Evolutionary conservation across 1,139 yeast genomes (phyloP).

Genomic region (Pichia inconspicua): DNA sequence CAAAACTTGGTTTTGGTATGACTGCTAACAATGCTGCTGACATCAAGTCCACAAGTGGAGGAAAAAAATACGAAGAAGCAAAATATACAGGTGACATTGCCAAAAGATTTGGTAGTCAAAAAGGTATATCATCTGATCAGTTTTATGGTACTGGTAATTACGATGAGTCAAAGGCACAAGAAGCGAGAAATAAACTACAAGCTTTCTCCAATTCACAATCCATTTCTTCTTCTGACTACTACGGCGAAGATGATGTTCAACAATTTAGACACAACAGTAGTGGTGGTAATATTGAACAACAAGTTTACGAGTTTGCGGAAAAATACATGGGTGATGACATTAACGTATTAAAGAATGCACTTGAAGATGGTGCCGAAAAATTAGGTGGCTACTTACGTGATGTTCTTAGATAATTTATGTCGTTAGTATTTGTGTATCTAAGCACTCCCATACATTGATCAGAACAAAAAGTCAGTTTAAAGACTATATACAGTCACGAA

Average conservation of each 20-base stretch:
- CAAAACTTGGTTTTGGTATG: conserved; percentile 83
- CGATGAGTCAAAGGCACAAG: conserved; percentile 70
- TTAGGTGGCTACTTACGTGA: conserved; percentile 80
- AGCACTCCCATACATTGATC: too few species aligned
- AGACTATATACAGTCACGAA: too few species aligned
- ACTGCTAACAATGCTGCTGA: conserved; percentile 32
- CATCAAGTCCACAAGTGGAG: conserved; percentile 21
- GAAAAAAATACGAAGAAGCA: conserved; percentile 36
- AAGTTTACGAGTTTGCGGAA: conserved; percentile 53
- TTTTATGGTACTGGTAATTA: conserved; percentile 82
- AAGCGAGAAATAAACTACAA: conserved; percentile 72
- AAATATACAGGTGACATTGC: conserved; percentile 62
- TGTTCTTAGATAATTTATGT: conserved; percentile 38
- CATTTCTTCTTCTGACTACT: conserved; percentile 86
- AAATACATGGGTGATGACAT: conserved; percentile 81
- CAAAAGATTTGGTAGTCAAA: conserved; percentile 77
- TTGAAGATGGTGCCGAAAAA: conserved; percentile 89
- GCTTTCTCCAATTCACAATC: conserved; percentile 80
- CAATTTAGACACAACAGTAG: conserved; percentile 27
- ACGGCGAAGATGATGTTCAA: conserved; percentile 60
- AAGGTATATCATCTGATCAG: conserved; percentile 93
- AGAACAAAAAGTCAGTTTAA: not conserved
- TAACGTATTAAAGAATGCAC: conserved; percentile 81
- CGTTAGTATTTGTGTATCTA: not conserved
- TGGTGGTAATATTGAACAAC: conserved; percentile 40